Evolutionary conservation across 371 early-diverging fungal species (phyloP), one percentile per base, ranked within the genome.

Genomic region (Blyttiomyces sp.): DNA sequence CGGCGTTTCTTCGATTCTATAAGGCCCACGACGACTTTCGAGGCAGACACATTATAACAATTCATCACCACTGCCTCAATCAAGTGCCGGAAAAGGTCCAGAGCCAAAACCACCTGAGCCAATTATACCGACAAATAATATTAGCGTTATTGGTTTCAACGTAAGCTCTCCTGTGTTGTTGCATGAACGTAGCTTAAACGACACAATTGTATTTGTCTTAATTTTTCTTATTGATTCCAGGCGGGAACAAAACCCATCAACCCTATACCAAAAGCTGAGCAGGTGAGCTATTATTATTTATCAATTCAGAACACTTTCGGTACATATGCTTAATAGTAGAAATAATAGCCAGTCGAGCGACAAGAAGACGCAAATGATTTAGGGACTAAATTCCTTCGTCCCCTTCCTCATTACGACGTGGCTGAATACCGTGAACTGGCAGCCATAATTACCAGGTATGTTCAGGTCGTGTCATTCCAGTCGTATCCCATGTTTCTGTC

Each of bases 341-440:
- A 26, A 19, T 17, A 30, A 23, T 28, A 7, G 32, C 46, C n/a
- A n/a, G 45, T 11, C 27, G 19, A 16, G 46, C 57, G 6, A 48
- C 46, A 11, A n/a, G 57, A 56, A 31, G 45, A 43, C 17, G 17
- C 27, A 45, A 44, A 7, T 7, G 16, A 28, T 3, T 56, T 49
- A 24, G 64, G 57, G 44, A 42, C 4, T 35, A 57, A 68, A 9
- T 61, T 80, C n/a, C 65, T 80, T 32, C 77, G 77, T 42, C 77
- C 80, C 3, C 34, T 75, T 21, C 77, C 77, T 0, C 54, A 66
- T 30, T 71, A 63, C 46, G 71, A 62, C 17, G 69, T 49, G 50
- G 30, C 56, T 27, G 80, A 80, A 49, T 61, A 69, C 31, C 57
- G 70, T 3, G 80, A 80, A 30, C 61, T 80, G n/a, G 80, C 80